These are phyloP conservation scores for Nothopassalora personata DNA, from an alignment of 2,329 filamentous ascomycete genomes.

Conservation along the genomic window DNA sequence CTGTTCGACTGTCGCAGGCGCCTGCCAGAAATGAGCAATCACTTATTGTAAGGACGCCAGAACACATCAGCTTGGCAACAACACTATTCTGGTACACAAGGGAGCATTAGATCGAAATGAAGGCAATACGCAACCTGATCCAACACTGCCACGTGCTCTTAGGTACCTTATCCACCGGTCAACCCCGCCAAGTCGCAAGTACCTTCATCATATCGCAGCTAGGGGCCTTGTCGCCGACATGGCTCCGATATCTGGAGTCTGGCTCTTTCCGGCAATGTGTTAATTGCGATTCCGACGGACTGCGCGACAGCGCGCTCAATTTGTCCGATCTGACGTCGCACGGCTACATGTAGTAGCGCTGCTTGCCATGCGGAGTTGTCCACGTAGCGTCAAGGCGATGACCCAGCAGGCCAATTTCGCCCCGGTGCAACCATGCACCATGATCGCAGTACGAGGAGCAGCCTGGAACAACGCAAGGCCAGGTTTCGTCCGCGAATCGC, in stretches of 20 bases:
- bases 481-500: not conserved
- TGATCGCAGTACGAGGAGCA: not conserved
- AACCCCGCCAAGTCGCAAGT: not conserved
- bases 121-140: not conserved
- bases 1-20: too few relatives aligned
- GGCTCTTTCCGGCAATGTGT: not conserved
- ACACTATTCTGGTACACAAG: too few relatives aligned
- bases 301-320: not conserved
- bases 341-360: not conserved
- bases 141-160: not conserved
- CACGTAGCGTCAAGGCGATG: not conserved
- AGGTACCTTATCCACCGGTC: not conserved
- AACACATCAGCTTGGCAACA: not conserved
- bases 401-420: not conserved
- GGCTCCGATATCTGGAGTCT: not conserved
- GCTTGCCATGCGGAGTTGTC: not conserved
- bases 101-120: too few relatives aligned
- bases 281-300: not conserved
- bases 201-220: not conserved
- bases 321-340: not conserved
- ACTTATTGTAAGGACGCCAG: not conserved
- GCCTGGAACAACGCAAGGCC: not conserved
- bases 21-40: too few relatives aligned
- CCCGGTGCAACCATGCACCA: not conserved
- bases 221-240: not conserved